These are phyloP conservation scores for Epicoccum sorghinum DNA, from an alignment of 2,329 filamentous ascomycete species.

Conservation along the genomic window DNA sequence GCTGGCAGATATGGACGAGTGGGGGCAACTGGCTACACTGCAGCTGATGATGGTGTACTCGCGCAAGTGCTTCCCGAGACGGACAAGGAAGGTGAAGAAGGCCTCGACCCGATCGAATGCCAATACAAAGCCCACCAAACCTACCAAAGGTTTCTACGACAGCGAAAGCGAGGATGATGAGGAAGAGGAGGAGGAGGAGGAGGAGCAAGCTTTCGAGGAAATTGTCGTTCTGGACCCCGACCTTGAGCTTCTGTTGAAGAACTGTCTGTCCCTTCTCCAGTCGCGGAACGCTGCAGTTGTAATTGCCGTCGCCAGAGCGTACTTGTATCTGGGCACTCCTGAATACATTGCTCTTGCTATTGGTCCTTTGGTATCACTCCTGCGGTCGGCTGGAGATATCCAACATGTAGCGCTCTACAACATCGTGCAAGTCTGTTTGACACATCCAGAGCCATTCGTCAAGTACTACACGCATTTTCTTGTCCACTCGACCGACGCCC, in stretches of 20 bases:
- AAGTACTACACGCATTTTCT: slow-evolving; percentile 90
- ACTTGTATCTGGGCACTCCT: slow-evolving; percentile 80
- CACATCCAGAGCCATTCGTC: slow-evolving; percentile 78
- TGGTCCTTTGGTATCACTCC: slow-evolving; percentile 82
- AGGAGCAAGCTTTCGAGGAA: slow-evolving; percentile 60
- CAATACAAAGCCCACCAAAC: slow-evolving; percentile 44
- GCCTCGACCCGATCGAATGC: slow-evolving; percentile 46
- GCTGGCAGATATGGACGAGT: slow-evolving; percentile 98
- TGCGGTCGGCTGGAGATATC: slow-evolving; percentile 84
- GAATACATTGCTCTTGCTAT: slow-evolving; percentile 77
- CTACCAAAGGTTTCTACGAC: slow-evolving; percentile 79
- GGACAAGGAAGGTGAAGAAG: slow-evolving; percentile 64
- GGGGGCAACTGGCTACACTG: slow-evolving; percentile 87
- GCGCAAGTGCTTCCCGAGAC: slow-evolving; percentile 82
- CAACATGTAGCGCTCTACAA: slow-evolving; percentile 91
- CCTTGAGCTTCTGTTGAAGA: slow-evolving; percentile 78
- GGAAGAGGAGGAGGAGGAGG: slow-evolving; percentile 52
- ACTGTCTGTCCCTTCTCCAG: slow-evolving; percentile 82
- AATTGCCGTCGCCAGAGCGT: slow-evolving; percentile 83
- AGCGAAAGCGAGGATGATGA: slow-evolving; percentile 47
- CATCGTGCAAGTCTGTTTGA: slow-evolving; percentile 88
- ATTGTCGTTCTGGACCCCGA: slow-evolving; percentile 75
- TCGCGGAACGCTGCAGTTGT: slow-evolving; percentile 94
- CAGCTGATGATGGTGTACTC: slow-evolving; percentile 84
- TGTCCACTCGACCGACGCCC: slow-evolving; percentile 77